phyloP scores from a whole-genome alignment of 441 rosid species.

The Gossypium lobatum region DNA sequence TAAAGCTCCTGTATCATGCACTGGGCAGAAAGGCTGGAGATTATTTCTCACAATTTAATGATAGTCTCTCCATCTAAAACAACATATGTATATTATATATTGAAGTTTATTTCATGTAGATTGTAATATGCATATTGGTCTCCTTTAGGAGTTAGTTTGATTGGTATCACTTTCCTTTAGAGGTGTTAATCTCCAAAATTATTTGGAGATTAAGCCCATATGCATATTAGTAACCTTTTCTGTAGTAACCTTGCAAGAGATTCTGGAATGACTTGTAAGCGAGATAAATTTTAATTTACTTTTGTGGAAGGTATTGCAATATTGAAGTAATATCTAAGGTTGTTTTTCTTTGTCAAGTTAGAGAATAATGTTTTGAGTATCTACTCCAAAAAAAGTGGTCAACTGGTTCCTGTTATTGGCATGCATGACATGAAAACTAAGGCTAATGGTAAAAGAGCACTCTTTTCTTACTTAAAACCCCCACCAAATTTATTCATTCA shows the following conservation, averaged over 20 bases:
- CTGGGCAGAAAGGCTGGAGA: background rate
- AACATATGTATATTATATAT: background rate
- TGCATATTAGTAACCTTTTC: background rate
- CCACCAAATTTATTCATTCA: background rate
- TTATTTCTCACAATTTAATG: background rate
- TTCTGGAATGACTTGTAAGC: background rate
- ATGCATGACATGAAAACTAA: background rate
- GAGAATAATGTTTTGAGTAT: background rate
- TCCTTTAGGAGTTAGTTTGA: background rate
- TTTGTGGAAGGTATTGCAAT: background rate
- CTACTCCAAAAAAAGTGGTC: background rate
- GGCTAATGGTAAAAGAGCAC: background rate
- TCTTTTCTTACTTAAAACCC: background rate
- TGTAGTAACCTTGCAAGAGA: background rate
- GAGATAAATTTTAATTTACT: background rate
- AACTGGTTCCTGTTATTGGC: background rate
- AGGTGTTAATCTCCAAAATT: background rate
- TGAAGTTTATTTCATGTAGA: background rate
- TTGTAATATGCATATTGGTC: background rate
- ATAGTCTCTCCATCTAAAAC: background rate
- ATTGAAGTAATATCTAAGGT: background rate
- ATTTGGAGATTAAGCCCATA: background rate
- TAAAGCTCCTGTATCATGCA: background rate
- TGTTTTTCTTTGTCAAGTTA: background rate
- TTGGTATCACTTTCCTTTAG: background rate